A percentile compares a stretch with the other conserved stretches of the same genome.
These are phyloP conservation scores for Teunomyces pallodes DNA, from an alignment of 805 yeast genomes.

Conservation along the genomic window DNA sequence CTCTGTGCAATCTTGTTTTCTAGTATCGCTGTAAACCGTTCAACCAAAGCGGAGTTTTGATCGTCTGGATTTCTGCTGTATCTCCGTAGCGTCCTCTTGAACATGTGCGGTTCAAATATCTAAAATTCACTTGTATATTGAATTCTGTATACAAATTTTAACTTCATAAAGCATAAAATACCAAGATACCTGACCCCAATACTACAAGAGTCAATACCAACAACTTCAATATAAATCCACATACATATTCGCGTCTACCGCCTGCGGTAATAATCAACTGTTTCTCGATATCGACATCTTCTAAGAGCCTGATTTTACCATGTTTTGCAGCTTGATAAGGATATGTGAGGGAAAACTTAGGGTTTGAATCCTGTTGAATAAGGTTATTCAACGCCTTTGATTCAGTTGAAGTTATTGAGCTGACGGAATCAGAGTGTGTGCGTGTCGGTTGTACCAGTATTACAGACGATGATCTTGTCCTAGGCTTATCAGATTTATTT, in stretches of 20 bases:
- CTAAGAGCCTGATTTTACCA: conserved; percentile 24
- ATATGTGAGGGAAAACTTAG: conserved; percentile 3
- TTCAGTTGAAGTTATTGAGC: conserved; percentile 13
- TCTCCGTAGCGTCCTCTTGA: neutral
- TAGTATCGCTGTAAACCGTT: conserved; percentile 33
- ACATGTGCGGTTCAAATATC: neutral
- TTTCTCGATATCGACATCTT: conserved; percentile 35
- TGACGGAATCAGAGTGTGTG: conserved; percentile 23
- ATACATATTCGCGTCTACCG: conserved; percentile 32
- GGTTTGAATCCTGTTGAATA: conserved; percentile 10
- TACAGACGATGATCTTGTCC: conserved; percentile 6
- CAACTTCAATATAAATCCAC: conserved; percentile 30
- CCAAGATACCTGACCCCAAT: conserved; percentile 32
- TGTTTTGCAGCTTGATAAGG: conserved; percentile 6
- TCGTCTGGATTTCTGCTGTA: neutral
- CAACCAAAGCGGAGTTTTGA: conserved; percentile 24
- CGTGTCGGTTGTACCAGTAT: conserved; percentile 9
- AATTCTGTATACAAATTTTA: neutral
- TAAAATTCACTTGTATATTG: neutral
- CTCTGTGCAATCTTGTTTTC: conserved; percentile 12
- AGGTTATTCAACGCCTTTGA: conserved; percentile 9
- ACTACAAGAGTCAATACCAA: conserved; percentile 27
- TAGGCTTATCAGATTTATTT: neutral
- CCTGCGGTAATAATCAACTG: conserved; percentile 39
- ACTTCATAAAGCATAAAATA: conserved; percentile 31